A percentile compares a stretch with the other conserved stretches of the same genome.
These are phyloP conservation scores for Tritrichomonas foetus DNA, from an alignment of 208 protist species.

Conservation along the genomic window DNA sequence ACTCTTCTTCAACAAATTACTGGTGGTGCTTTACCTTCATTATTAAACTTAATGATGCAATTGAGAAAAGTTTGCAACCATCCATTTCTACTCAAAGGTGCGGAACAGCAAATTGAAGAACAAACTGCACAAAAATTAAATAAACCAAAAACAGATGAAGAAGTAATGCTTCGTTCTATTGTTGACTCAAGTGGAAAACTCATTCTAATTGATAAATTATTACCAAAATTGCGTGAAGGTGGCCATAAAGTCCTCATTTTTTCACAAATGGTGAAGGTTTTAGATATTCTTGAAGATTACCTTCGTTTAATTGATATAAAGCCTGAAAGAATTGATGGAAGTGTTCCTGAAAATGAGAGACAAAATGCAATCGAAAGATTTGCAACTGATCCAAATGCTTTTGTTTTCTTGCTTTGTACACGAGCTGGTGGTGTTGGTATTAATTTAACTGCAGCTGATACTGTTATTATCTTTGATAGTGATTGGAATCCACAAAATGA, in stretches of 20 bases:
- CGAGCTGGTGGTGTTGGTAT: conserved; percentile 69
- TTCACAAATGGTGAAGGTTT: conserved; percentile 72
- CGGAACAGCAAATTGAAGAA: not conserved
- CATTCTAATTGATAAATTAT: conserved; percentile 64
- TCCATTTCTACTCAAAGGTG: conserved; percentile 58
- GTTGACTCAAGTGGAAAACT: conserved; percentile 71
- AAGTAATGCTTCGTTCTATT: conserved; percentile 46
- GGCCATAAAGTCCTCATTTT: conserved; percentile 87
- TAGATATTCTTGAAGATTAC: conserved; percentile 69
- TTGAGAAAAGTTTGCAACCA: conserved; percentile 80
- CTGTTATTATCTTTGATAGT: conserved; percentile 69
- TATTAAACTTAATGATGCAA: conserved; percentile 62
- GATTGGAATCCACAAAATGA: conserved; percentile 95
- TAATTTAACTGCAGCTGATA: conserved; percentile 69
- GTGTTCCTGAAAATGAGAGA: conserved; percentile 43
- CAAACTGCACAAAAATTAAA: not conserved
- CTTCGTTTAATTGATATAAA: conserved; percentile 60
- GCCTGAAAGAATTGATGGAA: conserved; percentile 66
- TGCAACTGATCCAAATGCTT: conserved; percentile 44
- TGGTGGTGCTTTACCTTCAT: not conserved
- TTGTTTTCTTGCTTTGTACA: conserved; percentile 68
- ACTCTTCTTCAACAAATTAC: conserved; percentile 39
- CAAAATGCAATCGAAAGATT: conserved; percentile 52
- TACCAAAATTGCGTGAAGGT: conserved; percentile 65
- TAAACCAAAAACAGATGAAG: conserved; percentile 44